Evolutionary conservation across 2,329 filamentous ascomycete species (phyloP), one percentile per base, ranked within the genome.

Genomic region (Pseudopyricularia cyperi): DNA sequence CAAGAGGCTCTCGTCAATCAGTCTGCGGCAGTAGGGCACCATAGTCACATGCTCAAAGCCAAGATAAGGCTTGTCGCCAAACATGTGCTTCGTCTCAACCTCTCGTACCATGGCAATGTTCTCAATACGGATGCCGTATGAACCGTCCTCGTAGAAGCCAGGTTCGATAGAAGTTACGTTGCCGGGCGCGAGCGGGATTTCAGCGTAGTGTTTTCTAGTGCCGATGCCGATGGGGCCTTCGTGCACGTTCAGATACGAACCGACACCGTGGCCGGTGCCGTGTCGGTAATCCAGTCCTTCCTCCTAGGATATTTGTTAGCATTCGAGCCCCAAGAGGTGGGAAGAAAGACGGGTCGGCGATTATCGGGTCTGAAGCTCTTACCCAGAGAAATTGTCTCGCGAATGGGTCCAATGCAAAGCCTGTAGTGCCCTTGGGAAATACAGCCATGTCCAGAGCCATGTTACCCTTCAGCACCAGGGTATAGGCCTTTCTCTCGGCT

Each of bases 11-110:
- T 77, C 71, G 60, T 97, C 87, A 57, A 95, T 89, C 57, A 98
- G 71, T 55, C 89, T 96, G 55, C 83, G 80, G 69, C 91, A 96
- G 68, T 95, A 89, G 0, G 93, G 93, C 17, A 91, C 89, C 89
- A 98, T 89, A 0, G 93, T 98, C 57, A 97, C 89, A 66, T 95
- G 88, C 71, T 98, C 91, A 59, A 98, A 98, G 3, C 90, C 89
- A 34, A 97, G 73, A 69, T 87, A 98, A 2, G 90, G 85, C 71
- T 95, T 95, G 60, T 95, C 91, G 19, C 90, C 91, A 63, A 97
- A 97, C 34, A 83, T 81, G 67, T 95, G 79, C 55, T 83, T 83
- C 4, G 91, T 95, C 67, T 90, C 75, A n/a, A 86, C 84, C 65
- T 96, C 89, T 58, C 80, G 85, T 30, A 94, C 89, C 74, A 97